Base-by-base conservation (phyloP, 352 stramenopile species). In the Globisporangium sylvaticum region DNA sequence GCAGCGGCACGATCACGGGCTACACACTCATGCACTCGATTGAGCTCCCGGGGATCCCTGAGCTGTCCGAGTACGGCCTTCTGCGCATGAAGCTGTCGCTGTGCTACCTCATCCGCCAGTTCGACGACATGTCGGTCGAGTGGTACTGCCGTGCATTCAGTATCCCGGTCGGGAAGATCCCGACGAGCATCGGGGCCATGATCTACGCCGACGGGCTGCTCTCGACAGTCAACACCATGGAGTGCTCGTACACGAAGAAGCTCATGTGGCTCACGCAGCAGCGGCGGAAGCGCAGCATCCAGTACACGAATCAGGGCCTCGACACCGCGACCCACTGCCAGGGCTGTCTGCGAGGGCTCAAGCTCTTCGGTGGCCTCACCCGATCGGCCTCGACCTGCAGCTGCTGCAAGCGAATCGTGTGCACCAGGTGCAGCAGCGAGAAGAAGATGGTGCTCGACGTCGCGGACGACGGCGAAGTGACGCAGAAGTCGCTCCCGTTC, bases 401-500 rank as follows among this genome's bases (percentile, higher is more conserved):
- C 32, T 39, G 32, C 32, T 39, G 32, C 8, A 39, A 39, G 9
- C 32, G 32, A 10, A 39, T 39, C 32, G 32, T 39, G 32, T 39
- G 32, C 32, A 39, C 32, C 32, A 39, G 32, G 32, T 39, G 32
- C 32, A 39, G 9, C 32, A 39, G 32, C 10, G 32, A 39, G 32
- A 39, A 39, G 32, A 39, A 39, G 60, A 58, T 76, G 46, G 61
- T 76, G 29, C 39, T 77, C 54, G 70, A 78, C 58, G 34, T 79
- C 14, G 54, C 72, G 24, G 78, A 77, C 53, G 74, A 74, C 1
- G 58, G 60, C 34, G 48, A 27, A 1, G 73, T 82, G 34, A 79
- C 74, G 7, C 78, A 83, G 37, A 81, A 83, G 34, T 66, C 66
- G 54, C 70, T 90, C 22, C 66, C 76, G n/a, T 91, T 90, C 55